A percentile compares a stretch with the other conserved stretches of the same genome.
These are phyloP conservation scores for Nicotiana otophora DNA, from an alignment of 257 asterid species.

Conservation along the genomic window DNA sequence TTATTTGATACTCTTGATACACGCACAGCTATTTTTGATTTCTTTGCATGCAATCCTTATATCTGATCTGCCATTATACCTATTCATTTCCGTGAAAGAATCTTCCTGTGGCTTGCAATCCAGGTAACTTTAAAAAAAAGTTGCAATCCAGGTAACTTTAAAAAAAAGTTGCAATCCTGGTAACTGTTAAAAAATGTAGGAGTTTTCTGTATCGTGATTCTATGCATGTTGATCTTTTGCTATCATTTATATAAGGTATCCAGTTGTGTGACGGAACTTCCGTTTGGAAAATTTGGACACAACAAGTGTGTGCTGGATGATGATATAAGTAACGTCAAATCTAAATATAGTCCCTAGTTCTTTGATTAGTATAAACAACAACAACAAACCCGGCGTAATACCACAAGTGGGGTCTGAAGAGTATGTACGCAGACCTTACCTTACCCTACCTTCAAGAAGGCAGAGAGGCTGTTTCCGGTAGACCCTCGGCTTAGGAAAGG, in stretches of 20 bases:
- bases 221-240: conserved; percentile 3
- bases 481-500: too few relatives aligned
- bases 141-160: background rate
- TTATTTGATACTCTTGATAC: background rate
- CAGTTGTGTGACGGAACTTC: background rate
- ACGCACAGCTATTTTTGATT: background rate
- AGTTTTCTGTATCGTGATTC: background rate
- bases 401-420: too few relatives aligned
- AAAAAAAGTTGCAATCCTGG: background rate
- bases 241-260: background rate
- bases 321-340: background rate
- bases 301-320: background rate
- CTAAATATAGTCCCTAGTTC: background rate
- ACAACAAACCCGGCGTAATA: too few relatives aligned
- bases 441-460: too few relatives aligned
- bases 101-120: background rate
- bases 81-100: background rate
- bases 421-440: too few relatives aligned
- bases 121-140: background rate
- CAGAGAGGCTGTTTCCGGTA: too few relatives aligned
- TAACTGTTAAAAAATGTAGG: background rate
- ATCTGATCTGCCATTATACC: background rate
- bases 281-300: background rate
- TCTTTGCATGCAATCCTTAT: background rate
- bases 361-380: background rate